Evolutionary conservation across 768 basidiomycete species (phyloP), one percentile per base, ranked within the genome.

Genomic region (Tubosaeta sp.): DNA sequence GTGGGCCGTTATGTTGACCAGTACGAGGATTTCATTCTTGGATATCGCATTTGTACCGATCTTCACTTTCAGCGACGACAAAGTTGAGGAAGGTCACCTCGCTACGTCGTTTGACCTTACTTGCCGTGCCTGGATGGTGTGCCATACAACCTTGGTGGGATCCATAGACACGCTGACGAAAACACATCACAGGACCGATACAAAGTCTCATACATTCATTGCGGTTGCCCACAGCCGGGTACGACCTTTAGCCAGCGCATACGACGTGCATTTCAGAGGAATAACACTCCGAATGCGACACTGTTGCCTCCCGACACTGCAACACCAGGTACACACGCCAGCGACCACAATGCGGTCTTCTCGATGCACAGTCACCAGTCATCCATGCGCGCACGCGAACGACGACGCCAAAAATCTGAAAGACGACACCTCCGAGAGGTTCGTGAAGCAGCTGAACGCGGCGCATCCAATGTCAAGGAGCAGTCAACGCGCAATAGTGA

Each of bases 1-100:
- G 59, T 79, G 11, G 70, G 72, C 2, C 70, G 77, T 13, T 80
- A 76, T 46, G 60, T 83, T n/a, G 75, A 83, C 60, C 81, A 83
- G 81, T 57, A 19, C 32, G 24, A 13, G 5, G 10, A 27, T 22
- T 0, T 18, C 12, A 11, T 22, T 13, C 18, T 21, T 2, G 11
- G 12, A 22, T 12, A 18, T 30, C 8, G 18, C 16, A 18, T 44
- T 18, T 40, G 39, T 12, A 32, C 12, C 1, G n/a, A 16, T 18
- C 24, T 18, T 25, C 13, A 0, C 24, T 43, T 11, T 10, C 61
- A 82, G 75, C 59, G 78, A 80, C 48, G 79, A 80, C 61, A 77
- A 72, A 51, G 73, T 82, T 2, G 76, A 76, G 48, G 77, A 81
- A 60, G 60, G 58, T 13, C 58, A 64, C 8, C 70, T 80, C 0